Evolutionary conservation across 2,329 filamentous ascomycete species (phyloP), one percentile per base, ranked within the genome.

Genomic region (Harringtonia lauricola): DNA sequence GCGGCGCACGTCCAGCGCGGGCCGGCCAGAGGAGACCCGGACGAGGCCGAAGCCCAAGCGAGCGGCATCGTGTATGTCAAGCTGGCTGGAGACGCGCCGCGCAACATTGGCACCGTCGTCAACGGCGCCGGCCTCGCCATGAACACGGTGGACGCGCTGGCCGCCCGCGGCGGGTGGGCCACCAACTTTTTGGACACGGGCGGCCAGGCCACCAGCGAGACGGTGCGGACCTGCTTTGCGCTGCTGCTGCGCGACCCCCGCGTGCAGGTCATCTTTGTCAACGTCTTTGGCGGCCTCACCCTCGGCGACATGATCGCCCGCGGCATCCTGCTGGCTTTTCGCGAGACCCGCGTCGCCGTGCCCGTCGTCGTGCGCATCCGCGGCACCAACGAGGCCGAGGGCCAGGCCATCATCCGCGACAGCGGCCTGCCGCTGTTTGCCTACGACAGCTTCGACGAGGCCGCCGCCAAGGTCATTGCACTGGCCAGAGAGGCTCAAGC

Each of bases 101-200:
- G 71, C 42, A 79, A 79, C 49, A 81, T 94, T 42, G 88, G 86
- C 31, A 94, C 84, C 1, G 68, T 94, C 50, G 86, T 94, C 50
- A 95, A 95, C 56, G 87, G 88, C 36, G 88, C 89, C 0, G 88
- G 88, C 0, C 72, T 95, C 2, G 87, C 87, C 0, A 92, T 95
- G 84, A 92, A 92, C 58, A 94, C 87, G 0, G 79, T 89, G 47
- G 88, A 95, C 58, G 83, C 84, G 0, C 74, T 95, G 2, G 69
- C 74, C 3, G 64, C 77, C 13, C 74, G 77, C 43, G 81, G 81
- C 43, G 85, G 85, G 2, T 63, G 68, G 29, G 81, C 81, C 21
- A 78, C 86, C 12, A 95, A 95, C 55, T 94, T 95, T 59, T 71
- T 95, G 43, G 88, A 95, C 59, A 94, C 86, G 0, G 88, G 89